These are phyloP conservation scores for Obelidium mucronatum DNA, from an alignment of 192 early-diverging fungal species.

Conservation along the genomic window DNA sequence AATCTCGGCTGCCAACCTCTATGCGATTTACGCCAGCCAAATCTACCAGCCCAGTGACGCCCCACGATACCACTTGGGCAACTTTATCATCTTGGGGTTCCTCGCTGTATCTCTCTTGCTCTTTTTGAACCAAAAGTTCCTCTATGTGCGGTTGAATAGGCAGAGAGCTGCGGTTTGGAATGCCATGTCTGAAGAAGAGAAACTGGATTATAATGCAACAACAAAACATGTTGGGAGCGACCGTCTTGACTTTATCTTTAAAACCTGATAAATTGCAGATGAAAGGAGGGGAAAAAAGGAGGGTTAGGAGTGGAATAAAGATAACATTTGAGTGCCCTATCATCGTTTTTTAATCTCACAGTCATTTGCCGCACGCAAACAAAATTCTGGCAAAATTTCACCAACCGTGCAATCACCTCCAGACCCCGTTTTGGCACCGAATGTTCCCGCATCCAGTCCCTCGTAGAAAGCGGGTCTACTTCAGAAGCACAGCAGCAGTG, in stretches of 20 bases:
- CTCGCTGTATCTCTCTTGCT: slow-evolving; percentile 40
- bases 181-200: slow-evolving; percentile 55
- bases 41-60: slow-evolving; percentile 50
- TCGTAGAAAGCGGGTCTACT: too few species aligned
- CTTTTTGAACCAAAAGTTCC: slow-evolving; percentile 51
- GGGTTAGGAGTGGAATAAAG: too few species aligned
- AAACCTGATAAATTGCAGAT: too few species aligned
- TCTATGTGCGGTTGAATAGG: slow-evolving; percentile 56
- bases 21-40: slow-evolving; percentile 27
- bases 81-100: slow-evolving; percentile 57
- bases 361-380: too few species aligned
- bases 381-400: too few species aligned
- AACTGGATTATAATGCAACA: slow-evolving; percentile 58
- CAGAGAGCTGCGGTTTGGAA: slow-evolving; percentile 57
- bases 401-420: too few species aligned
- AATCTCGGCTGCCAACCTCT: slow-evolving; percentile 41
- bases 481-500: background rate
- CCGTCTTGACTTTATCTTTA: slow-evolving; percentile 59
- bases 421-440: too few species aligned
- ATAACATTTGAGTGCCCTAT: too few species aligned
- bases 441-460: too few species aligned
- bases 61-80: slow-evolving; percentile 58
- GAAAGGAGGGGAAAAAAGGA: too few species aligned
- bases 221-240: slow-evolving; percentile 61
- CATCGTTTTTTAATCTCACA: too few species aligned